Evolutionary conservation across 1,139 yeast species (phyloP), one percentile per base, ranked within the genome.

Genomic region (Suhomyces wounanorum): DNA sequence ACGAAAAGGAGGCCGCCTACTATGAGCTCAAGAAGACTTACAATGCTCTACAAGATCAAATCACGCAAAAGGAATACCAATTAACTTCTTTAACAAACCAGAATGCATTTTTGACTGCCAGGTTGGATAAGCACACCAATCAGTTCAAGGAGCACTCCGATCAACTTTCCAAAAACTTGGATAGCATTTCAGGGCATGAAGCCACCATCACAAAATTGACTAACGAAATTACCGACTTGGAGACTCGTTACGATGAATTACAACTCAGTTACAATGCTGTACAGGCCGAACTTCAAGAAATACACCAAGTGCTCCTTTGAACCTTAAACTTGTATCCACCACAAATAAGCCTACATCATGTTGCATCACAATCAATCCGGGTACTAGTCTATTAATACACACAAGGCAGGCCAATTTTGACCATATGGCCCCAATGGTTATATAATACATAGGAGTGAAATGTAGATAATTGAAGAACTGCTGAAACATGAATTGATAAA

Each of bases 41-140:
- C 18, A 51, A 50, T n/a, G 35, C 37, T 9, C 47, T 51, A 42
- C 53, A 56, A 40, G 51, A 58, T 28, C 54, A 56, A 41, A 47
- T 54, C 42, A 58, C 55, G 17, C 55, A 57, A 35, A 61, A 59
- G 48, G 64, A 61, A 51, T 56, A 57, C 50, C 46, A 49, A 45
- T 33, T 59, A 14, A 52, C 45, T 8, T 46, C 60, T 3, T 47
- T 61, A 13, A 49, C 52, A 10, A 53, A 50, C 51, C 60, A 60
- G 46, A 50, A 57, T 41, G 38, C 44, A 33, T 55, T 59, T 44
- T 46, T 58, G 25, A 45, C 49, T 6, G 48, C 44, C 9, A 43
- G 53, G 23, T 46, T 56, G 45, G 48, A 53, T 13, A 44, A 40
- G 18, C 55, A 50, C 23, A 44, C 48, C 30, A 18, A 45, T 30